phyloP scores from a whole-genome alignment of 108 stramenopile genomes.

The Cyclotella cryptica region DNA sequence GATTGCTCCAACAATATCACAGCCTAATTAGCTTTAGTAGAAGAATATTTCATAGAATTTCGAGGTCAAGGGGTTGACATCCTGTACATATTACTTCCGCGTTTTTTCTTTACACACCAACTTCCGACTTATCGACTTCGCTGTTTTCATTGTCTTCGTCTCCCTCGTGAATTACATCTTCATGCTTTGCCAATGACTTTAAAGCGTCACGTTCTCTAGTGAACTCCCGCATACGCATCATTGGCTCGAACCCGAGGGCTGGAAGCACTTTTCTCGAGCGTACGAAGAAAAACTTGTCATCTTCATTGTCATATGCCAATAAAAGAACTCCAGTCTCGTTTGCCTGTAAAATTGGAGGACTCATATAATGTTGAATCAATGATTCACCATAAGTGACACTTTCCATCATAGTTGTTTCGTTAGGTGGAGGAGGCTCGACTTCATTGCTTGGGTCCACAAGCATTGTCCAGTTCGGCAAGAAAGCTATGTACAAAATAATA shows the following conservation, averaged over 20 bases:
- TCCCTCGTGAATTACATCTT: constrained; percentile 37
- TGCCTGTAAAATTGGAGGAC: constrained; percentile 79
- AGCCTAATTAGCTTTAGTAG: no score
- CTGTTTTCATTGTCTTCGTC: constrained; percentile 43
- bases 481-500: constrained; percentile 62
- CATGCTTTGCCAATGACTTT: constrained; percentile 31
- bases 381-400: constrained; percentile 72
- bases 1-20: no score
- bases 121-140: constrained; percentile 9
- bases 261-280: constrained; percentile 63
- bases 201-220: constrained; percentile 66
- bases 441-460: constrained; percentile 60
- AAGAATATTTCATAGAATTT: no score
- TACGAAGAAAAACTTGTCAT: constrained; percentile 49
- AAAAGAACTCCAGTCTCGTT: constrained; percentile 78
- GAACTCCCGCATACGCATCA: constrained; percentile 67
- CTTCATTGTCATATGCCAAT: constrained; percentile 48
- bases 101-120: neutral
- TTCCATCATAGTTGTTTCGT: constrained; percentile 69
- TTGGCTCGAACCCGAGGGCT: constrained; percentile 83
- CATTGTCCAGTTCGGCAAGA: constrained; percentile 73
- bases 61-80: no score
- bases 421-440: constrained; percentile 74
- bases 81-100: no score
- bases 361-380: constrained; percentile 70